A percentile compares a stretch with the other conserved stretches of the same genome.
phyloP scores from a whole-genome alignment of 2,329 filamentous ascomycete species.

The Huntiella decipiens region DNA sequence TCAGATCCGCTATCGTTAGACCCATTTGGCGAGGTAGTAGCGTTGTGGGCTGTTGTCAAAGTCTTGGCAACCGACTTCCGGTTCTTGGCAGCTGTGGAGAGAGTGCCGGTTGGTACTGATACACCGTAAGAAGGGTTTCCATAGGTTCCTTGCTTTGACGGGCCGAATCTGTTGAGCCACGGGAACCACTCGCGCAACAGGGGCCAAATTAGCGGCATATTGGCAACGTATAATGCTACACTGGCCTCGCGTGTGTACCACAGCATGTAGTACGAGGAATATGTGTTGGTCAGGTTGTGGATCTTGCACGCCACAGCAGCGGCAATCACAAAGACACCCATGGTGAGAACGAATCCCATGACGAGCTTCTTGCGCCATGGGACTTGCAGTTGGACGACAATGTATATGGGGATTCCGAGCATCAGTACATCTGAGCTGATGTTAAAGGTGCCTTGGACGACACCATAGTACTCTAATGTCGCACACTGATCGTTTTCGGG shows the following conservation, averaged over 20 bases:
- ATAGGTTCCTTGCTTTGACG: constrained; percentile 5
- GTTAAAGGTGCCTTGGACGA: constrained; percentile 39
- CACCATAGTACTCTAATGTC: constrained; percentile 35
- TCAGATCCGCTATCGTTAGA: no score
- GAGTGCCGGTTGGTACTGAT: neutral
- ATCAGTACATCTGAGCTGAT: constrained; percentile 41
- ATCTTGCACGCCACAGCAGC: constrained; percentile 28
- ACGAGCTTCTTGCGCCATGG: constrained; percentile 32
- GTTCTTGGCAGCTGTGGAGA: no score
- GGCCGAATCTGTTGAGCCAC: constrained; percentile 10
- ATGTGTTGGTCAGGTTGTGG: constrained; percentile 24
- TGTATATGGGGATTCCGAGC: constrained; percentile 35
- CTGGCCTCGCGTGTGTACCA: constrained; percentile 29
- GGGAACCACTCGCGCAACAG: constrained; percentile 20
- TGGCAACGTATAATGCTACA: constrained; percentile 25
- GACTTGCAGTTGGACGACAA: constrained; percentile 31
- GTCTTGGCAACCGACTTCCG: no score
- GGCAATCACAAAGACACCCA: constrained; percentile 30
- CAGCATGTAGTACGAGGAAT: constrained; percentile 21
- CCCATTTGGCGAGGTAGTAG: neutral
- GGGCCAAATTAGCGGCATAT: constrained; percentile 26
- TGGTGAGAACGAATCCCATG: constrained; percentile 26
- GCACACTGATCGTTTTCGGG: constrained; percentile 34
- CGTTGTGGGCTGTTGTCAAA: neutral
- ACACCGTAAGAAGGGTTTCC: neutral